Percentiles rank a stretch among this genome's conserved stretches.
Conservation (phyloP, 164 flowering plant species). For the Macadamia integrifolia region DNA sequence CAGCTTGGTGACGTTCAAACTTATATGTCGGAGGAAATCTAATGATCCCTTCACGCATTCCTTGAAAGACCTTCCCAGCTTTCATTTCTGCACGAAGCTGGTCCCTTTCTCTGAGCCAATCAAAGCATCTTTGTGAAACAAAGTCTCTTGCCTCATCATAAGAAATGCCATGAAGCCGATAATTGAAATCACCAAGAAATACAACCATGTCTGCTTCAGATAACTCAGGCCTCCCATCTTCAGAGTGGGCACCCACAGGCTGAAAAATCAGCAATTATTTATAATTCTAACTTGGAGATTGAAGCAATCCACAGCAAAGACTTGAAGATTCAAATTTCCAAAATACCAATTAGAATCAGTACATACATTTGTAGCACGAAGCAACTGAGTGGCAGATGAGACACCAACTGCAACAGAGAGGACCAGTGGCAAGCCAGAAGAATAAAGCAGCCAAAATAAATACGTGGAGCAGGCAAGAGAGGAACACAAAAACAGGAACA, state of each 20-base stretch:
- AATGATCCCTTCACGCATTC: conserved; percentile 92
- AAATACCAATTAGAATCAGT: conserved; percentile 3
- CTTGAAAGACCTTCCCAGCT: conserved; percentile 93
- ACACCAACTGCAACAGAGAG: conserved; percentile 70
- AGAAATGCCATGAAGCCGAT: conserved; percentile 86
- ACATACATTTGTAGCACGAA: conserved; percentile 61
- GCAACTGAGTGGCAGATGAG: conserved; percentile 50
- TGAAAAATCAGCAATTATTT: conserved; percentile 21
- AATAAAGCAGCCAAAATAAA: conserved; percentile 52
- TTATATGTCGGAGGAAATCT: conserved; percentile 97
- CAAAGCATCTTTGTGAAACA: conserved; percentile 96
- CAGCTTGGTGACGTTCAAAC: conserved; percentile 74
- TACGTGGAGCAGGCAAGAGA: conserved; percentile 47
- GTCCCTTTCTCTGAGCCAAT: conserved; percentile 97
- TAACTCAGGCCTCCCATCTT: conserved; percentile 67
- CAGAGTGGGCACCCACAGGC: conserved; percentile 34
- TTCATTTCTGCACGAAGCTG: conserved; percentile 95
- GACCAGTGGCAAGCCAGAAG: conserved; percentile 58
- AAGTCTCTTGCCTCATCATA: conserved; percentile 98
- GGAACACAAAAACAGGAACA: conserved; percentile 38
- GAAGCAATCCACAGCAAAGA: neutral
- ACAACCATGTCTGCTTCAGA: conserved; percentile 91
- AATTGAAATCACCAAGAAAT: conserved; percentile 91
- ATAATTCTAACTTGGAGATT: conserved; percentile 2
- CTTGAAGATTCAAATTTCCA: neutral